phyloP scores from a whole-genome alignment of 1,284 basidiomycete species.

The Tetrapyrgos nigripes region DNA sequence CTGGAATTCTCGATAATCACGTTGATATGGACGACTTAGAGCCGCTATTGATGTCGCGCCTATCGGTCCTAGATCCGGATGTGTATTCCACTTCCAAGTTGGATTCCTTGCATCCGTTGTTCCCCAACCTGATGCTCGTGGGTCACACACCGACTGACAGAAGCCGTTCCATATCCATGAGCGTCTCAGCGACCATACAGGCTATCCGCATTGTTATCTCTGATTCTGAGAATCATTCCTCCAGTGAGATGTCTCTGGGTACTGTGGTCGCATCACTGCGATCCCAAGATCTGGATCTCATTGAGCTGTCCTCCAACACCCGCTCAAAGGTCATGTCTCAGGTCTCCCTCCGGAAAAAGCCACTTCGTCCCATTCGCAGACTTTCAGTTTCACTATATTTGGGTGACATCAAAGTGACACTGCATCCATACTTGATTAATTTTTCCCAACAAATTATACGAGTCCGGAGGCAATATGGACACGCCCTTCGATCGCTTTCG shows the following conservation, averaged over 20 bases:
- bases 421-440: slow-evolving; percentile 67
- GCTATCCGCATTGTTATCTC: slow-evolving; percentile 35
- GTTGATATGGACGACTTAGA: slow-evolving; percentile 30
- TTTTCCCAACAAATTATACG: slow-evolving; percentile 67
- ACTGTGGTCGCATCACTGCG: slow-evolving; percentile 33
- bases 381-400: slow-evolving; percentile 45
- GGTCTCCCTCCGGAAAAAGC: slow-evolving; percentile 46
- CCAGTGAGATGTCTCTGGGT: slow-evolving; percentile 35
- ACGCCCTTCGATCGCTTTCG: background rate
- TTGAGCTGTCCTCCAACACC: slow-evolving; percentile 34
- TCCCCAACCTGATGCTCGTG: slow-evolving; percentile 23
- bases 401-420: slow-evolving; percentile 51
- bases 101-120: slow-evolving; percentile 39
- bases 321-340: slow-evolving; percentile 43
- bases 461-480: slow-evolving; percentile 43
- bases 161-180: slow-evolving; percentile 2
- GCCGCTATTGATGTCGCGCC: slow-evolving; percentile 46
- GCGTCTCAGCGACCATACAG: slow-evolving; percentile 31
- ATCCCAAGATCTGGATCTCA: slow-evolving; percentile 37
- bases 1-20: background rate
- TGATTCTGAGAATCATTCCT: slow-evolving; percentile 30
- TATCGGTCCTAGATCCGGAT: slow-evolving; percentile 55
- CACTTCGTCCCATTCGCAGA: slow-evolving; percentile 40
- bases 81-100: slow-evolving; percentile 30
- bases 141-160: background rate